Evolutionary conservation across 495 filamentous ascomycete genomes (phyloP), one percentile per base, ranked within the genome.

Genomic region (Annulohypoxylon maeteangense): DNA sequence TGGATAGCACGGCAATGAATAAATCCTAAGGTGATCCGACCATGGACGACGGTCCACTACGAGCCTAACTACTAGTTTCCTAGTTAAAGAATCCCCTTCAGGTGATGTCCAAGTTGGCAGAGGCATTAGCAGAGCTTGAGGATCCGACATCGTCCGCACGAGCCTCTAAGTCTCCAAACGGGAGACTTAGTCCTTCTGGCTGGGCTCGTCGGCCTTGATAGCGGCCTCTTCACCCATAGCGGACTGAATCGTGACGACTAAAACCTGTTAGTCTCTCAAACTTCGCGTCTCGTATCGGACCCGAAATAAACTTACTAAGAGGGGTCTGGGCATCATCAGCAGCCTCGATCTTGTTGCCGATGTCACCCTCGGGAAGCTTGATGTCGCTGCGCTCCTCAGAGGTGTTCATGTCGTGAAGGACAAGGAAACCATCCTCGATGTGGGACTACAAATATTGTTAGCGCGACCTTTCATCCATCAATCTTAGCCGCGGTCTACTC

Each of bases 161-260:
- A 54, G 61, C 25, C 29, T 47, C 53, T 7, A 72, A 61, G 45
- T 68, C 56, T 61, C 70, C 65, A 36, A n/a, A n/a, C n/a, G n/a
- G 65, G 65, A 65, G 47, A 65, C 57, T 56, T 73, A 73, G 42
- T 73, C 70, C 65, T 73, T 73, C 60, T 68, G 54, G 48, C 47
- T 56, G 60, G 61, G 47, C 83, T 98, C 95, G 89, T 99, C 97
- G 83, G 90, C 91, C 79, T 97, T 94, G 78, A 97, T 92, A 73
- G 90, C 92, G 71, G 87, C 86, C 88, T 98, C 93, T 82, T 98
- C 94, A 75, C 91, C 91, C 95, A 99, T 99, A 79, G 95, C 90
- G 68, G 92, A 91, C 78, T 95, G 91, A 81, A 99, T 87, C 74
- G 93, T 92, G 77, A 98, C 88, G 79, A 93, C 94, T 97, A 71